Evolutionary conservation across 805 yeast species (phyloP), one percentile per base, ranked within the genome.

Genomic region (Saccharomycopsis oosterbeekiorum): DNA sequence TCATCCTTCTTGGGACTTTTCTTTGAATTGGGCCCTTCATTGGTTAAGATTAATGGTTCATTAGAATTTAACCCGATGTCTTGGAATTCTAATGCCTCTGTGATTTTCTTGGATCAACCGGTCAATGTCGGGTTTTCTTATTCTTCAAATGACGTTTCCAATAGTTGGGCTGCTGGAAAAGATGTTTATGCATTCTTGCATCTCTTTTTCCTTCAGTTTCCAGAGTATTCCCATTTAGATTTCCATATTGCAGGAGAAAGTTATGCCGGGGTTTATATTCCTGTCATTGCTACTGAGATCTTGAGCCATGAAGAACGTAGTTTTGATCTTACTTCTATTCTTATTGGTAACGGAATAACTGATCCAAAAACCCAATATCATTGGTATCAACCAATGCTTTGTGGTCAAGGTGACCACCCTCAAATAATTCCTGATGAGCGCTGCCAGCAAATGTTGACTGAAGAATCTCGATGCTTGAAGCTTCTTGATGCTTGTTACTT

Each of bases 231-330:
- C 26, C 70, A 74, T 26, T 76, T 81, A 60, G 82, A 80, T 58
- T 89, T 91, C 81, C 96, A 90, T 73, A 88, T 91, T 71, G 86
- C 97, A 54, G 97, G 97, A 67, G 97, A 91, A 71, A 87, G 96
- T 9, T 91, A 92, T 70, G 97, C 93, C 19, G 97, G 97, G 58
- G 96, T 90, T 70, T 92, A 93, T 75, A 88, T 92, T 66, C 99
- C 99, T 21, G 88, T 81, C 10, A 88, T 91, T 74, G 96, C 96
- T 8, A 72, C 82, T 62, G 96, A 89, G 73, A 89, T 91, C 67
- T 75, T 89, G 68, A 76, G 81, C 47, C 89, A 88, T 68, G 77
- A 80, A 26, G 71, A 68, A 24, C 75, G 84, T 66, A 70, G 74
- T 68, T 85, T 85, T 74, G 80, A 87, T 68, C 79, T 89, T 68